Conservation (phyloP, 2,329 filamentous ascomycete genomes). For the Neopestalotiopsis clavispora region DNA sequence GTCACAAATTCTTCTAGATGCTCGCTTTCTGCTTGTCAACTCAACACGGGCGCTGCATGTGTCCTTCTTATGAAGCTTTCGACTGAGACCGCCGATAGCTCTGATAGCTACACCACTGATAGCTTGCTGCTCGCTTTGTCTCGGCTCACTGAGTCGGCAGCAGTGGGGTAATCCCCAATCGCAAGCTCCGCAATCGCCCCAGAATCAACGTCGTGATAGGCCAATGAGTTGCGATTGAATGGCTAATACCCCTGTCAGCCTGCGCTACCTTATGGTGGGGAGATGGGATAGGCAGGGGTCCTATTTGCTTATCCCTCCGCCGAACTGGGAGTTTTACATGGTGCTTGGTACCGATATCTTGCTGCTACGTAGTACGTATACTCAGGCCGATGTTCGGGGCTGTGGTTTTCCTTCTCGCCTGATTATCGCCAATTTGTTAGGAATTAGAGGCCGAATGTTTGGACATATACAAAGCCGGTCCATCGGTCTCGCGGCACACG, state of each 20-base stretch:
- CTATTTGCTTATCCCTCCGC: neutral
- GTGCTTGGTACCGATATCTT: neutral
- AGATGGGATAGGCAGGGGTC: neutral
- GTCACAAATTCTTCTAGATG: neutral
- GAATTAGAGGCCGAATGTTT: neutral
- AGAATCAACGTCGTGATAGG: neutral
- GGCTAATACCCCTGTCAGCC: neutral
- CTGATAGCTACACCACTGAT: conserved; percentile 13
- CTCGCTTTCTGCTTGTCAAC: neutral
- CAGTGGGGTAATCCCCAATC: conserved; percentile 11
- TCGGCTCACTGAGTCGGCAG: conserved; percentile 4
- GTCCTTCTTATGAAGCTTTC: conserved; percentile 12
- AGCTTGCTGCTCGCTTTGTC: conserved; percentile 26
- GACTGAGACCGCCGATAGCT: conserved; percentile 16
- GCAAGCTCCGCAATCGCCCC: neutral
- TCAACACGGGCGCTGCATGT: neutral
- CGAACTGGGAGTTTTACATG: too few species aligned
- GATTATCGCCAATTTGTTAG: neutral
- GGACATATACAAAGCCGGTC: neutral
- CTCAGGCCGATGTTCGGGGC: neutral
- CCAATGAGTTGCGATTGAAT: neutral
- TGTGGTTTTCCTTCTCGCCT: neutral
- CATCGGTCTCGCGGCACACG: neutral
- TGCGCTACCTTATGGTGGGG: neutral
- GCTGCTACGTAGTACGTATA: neutral